These are phyloP conservation scores for Neurospora discreta DNA, from an alignment of 495 filamentous ascomycete species.

Conservation along the genomic window DNA sequence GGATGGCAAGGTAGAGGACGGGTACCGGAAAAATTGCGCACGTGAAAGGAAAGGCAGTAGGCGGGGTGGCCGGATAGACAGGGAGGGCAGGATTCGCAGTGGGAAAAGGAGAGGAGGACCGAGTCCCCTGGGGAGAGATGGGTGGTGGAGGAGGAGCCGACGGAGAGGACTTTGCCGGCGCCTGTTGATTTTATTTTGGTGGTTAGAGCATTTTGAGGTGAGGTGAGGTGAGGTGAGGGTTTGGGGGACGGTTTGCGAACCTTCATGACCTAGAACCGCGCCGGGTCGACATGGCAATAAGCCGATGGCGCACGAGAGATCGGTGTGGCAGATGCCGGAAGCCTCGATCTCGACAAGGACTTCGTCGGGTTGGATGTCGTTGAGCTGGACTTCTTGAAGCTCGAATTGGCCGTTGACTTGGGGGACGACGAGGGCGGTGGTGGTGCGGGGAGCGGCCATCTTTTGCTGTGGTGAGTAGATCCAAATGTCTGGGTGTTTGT, in stretches of 20 bases:
- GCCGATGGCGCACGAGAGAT: slow-evolving; percentile 41
- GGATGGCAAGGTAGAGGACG: slow-evolving; percentile 2
- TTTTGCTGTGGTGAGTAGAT: background rate
- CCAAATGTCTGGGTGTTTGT: background rate
- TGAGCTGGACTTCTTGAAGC: slow-evolving; percentile 12
- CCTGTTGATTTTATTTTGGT: slow-evolving; percentile 22
- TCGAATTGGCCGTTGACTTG: slow-evolving; percentile 17
- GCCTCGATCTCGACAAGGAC: slow-evolving; percentile 61
- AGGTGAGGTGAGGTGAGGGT: background rate
- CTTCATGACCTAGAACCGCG: slow-evolving; percentile 71
- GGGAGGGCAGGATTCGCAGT: slow-evolving; percentile 33
- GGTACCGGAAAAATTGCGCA: slow-evolving; percentile 28
- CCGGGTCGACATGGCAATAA: slow-evolving; percentile 34
- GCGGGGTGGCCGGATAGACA: slow-evolving; percentile 57
- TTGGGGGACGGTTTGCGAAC: background rate
- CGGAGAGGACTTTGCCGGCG: slow-evolving; percentile 48
- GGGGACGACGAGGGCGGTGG: slow-evolving; percentile 20
- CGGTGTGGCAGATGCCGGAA: slow-evolving; percentile 69
- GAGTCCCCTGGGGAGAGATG: slow-evolving; percentile 48
- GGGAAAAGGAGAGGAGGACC: slow-evolving; percentile 38
- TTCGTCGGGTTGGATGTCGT: slow-evolving; percentile 42
- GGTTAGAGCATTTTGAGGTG: too few species aligned
- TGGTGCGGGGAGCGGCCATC: slow-evolving; percentile 9
- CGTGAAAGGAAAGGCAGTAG: slow-evolving; percentile 39
- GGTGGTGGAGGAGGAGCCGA: slow-evolving; percentile 43